These are phyloP conservation scores for Choiromyces venosus DNA, from an alignment of 495 filamentous ascomycete species.

Conservation along the genomic window DNA sequence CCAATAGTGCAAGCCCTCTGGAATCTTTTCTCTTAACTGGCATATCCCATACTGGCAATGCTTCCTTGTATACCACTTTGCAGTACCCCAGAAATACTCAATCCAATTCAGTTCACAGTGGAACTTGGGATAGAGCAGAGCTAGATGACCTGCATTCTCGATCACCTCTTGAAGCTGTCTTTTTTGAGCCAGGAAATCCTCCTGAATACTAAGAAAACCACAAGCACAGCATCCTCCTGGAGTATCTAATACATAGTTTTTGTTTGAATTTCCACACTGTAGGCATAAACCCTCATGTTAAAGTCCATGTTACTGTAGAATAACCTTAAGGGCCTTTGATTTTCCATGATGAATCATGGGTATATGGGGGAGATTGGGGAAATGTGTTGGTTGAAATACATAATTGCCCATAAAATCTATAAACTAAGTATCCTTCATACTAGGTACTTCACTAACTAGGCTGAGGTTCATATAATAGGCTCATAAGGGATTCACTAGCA, in stretches of 20 bases:
- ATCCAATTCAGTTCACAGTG: constrained; percentile 10
- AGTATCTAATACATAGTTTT: background rate
- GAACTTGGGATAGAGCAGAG: background rate
- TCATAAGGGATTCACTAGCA: background rate
- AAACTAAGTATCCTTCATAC: too few species aligned
- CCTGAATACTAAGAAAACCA: background rate
- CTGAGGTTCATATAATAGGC: background rate
- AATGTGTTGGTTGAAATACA: too few species aligned
- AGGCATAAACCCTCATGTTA: background rate
- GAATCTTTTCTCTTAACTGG: too few species aligned
- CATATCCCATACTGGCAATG: too few species aligned
- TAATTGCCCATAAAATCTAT: background rate
- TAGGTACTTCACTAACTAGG: too few species aligned
- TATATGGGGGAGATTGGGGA: too few species aligned
- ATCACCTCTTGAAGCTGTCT: constrained; percentile 3
- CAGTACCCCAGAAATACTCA: background rate
- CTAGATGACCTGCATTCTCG: background rate
- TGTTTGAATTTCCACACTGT: background rate
- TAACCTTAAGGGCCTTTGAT: too few species aligned
- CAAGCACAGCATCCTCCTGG: background rate
- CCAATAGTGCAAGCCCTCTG: too few species aligned
- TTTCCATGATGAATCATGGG: too few species aligned
- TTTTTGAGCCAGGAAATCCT: background rate
- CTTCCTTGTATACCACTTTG: too few species aligned
- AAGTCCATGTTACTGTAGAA: too few species aligned